phyloP scores from a whole-genome alignment of 129 eudicot genomes.

The sunflower (Helianthus annuus) region HanXRQr2.0-SUNRISE NC_035444.2:153296321-153296820 shows the following conservation, averaged over 20 bases:
- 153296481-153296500: too few relatives aligned
- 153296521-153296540: too few relatives aligned
- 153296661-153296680: neutral
- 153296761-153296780: neutral
- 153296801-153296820: neutral
- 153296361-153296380: too few relatives aligned
- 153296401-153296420: too few relatives aligned
- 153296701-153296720: conserved; percentile 1
- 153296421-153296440: too few relatives aligned
- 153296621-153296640: conserved; percentile 3
- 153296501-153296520: too few relatives aligned
- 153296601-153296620: neutral
- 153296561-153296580: neutral
- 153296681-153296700: conserved; percentile 7
- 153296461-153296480: too few relatives aligned
- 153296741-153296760: neutral
- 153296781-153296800: neutral
- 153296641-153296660: conserved; percentile 2
- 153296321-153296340: too few relatives aligned
- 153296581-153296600: neutral
- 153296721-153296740: conserved; percentile 8
- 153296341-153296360: too few relatives aligned
- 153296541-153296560: too few relatives aligned
- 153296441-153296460: too few relatives aligned
- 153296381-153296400: too few relatives aligned